A percentile compares a stretch with the other conserved stretches of the same genome.
phyloP scores from a whole-genome alignment of 192 early-diverging fungal species.

The Coemansia sp. region DNA sequence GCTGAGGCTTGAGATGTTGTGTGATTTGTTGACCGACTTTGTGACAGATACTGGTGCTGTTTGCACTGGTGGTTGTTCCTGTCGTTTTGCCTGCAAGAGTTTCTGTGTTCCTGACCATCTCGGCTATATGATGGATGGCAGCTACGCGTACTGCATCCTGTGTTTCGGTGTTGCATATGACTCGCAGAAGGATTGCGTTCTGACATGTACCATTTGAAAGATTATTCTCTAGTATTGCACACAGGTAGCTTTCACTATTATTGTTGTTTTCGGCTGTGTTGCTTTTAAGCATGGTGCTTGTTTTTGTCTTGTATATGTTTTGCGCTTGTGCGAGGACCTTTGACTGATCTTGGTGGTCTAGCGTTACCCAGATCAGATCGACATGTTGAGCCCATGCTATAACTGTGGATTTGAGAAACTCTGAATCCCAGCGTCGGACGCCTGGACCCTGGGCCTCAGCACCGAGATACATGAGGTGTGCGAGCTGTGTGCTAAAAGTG shows the following conservation, averaged over 20 bases:
- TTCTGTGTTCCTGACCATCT: too few relatives aligned
- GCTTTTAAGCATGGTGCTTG: too few relatives aligned
- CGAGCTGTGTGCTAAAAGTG: conserved; percentile 29
- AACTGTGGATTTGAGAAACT: not conserved
- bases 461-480: conserved; percentile 17
- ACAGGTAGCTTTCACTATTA: too few relatives aligned
- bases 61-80: too few relatives aligned
- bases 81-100: too few relatives aligned
- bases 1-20: not conserved
- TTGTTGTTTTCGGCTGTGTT: too few relatives aligned
- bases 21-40: not conserved
- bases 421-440: conserved; percentile 7
- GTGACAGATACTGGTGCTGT: not conserved
- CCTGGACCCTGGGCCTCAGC: conserved; percentile 1
- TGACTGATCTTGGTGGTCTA: not conserved
- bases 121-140: conserved; percentile 11
- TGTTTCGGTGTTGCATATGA: conserved; percentile 12
- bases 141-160: conserved; percentile 9
- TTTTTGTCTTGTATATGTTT: not conserved
- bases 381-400: conserved; percentile 31
- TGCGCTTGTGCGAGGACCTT: conserved; percentile 1
- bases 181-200: not conserved
- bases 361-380: conserved; percentile 26
- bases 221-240: not conserved
- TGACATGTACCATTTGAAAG: not conserved